Percentiles rank a stretch among this genome's conserved stretches.
phyloP scores from a whole-genome alignment of 2,329 filamentous ascomycete genomes.

The Claviceps arundinis region DNA sequence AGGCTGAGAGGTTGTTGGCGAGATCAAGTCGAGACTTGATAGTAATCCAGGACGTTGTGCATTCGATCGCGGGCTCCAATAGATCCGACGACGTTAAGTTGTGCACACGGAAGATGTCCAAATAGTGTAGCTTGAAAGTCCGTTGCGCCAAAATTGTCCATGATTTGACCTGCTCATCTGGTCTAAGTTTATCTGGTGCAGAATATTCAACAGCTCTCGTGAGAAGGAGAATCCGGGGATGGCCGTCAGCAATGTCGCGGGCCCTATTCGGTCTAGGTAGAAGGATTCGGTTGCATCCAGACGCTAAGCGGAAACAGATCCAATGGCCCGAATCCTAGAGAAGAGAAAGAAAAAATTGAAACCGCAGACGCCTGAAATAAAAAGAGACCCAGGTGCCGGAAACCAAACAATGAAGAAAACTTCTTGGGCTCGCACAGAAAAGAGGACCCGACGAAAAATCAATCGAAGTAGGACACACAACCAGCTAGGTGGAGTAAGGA shows the following conservation, averaged over 20 bases:
- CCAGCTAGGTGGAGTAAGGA: not conserved
- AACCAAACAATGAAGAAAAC: constrained; percentile 14
- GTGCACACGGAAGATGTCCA: not conserved
- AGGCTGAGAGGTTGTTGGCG: not conserved
- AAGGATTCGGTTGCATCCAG: not conserved
- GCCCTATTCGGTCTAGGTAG: not conserved
- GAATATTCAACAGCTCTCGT: not conserved
- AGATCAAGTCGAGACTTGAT: not conserved
- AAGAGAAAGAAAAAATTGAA: not conserved
- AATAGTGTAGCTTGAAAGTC: not conserved
- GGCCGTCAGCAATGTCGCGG: not conserved
- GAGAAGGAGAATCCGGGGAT: not conserved
- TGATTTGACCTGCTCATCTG: not conserved
- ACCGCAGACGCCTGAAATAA: constrained; percentile 8
- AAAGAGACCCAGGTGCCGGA: constrained; percentile 13
- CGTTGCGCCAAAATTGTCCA: not conserved
- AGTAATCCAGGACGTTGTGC: not conserved
- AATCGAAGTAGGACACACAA: not conserved
- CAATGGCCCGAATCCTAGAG: not conserved
- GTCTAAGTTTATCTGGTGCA: not conserved
- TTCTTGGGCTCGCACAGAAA: constrained; percentile 9
- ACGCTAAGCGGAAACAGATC: not conserved
- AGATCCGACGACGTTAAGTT: not conserved
- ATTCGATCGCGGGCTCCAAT: not conserved
- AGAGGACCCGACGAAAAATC: constrained; percentile 16